Base-by-base conservation (phyloP, 257 asterid species). In the Asclepias syriaca region DNA sequence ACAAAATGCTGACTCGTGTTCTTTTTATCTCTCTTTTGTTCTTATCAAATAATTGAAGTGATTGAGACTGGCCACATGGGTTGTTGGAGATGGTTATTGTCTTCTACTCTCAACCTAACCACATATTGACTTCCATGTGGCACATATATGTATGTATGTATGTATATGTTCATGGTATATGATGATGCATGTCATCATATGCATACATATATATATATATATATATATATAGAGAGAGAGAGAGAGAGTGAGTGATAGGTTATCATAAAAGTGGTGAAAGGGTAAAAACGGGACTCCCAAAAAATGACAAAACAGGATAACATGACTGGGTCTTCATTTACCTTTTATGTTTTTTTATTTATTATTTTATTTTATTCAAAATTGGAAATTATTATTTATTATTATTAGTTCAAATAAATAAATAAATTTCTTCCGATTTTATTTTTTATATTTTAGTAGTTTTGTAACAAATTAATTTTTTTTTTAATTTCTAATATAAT, bases 61-160 rank as follows among this genome's bases (percentile, higher is more conserved):
- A 71, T 56, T 61, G 7, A 3, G 79, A 74, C 79, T 56, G 65
- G 79, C 77, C 79, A 79, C 77, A 77, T 79, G 79, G 79, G 75
- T 79, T 79, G 82, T 79, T 74, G 77, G 74, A 13, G 74, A 13
- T 6, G 9, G 77, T 45, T 43, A 5, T 74, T 74, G 79, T 79
- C 74, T 53, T 79, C 51, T 66, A 65, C 48, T 6, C 10, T 70
- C 27, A 18, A 7, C 22, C 76, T 65, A 55, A 49, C 74, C 74
- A 78, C 70, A 74, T 27, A 27, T 64, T 78, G 22, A 14, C 48
- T 43, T 54, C 72, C 53, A 65, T 37, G 77, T 77, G 70, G 77
- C 77, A 37, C 71, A 54, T 45, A 37, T 6, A 7, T 27, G 24
- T 40, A 49, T 49, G 54, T 6, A 7, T 27, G 24, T 40, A 49